Conservation (phyloP, 306 rosid species). For the Castanea mollissima region DNA sequence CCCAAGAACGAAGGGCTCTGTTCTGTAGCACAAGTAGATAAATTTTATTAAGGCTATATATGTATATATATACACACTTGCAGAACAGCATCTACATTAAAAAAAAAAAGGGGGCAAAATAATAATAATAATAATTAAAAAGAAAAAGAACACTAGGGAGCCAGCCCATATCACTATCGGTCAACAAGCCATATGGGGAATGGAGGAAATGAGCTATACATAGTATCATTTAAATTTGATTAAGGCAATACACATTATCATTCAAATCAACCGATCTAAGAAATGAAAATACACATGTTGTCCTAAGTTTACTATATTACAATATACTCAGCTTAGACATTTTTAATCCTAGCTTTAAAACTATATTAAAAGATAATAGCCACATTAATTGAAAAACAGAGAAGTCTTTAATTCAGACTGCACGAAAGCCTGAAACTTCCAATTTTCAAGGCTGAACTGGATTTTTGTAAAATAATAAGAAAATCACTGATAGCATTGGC, state of each 20-base stretch:
- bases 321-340: background rate
- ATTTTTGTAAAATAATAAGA: background rate
- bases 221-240: background rate
- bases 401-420: background rate
- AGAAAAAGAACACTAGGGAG: too few relatives aligned
- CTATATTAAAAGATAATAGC: background rate
- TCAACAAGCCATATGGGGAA: too few relatives aligned
- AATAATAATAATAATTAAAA: too few relatives aligned
- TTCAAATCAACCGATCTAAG: background rate
- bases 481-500: background rate
- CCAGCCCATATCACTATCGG: too few relatives aligned
- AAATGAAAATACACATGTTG: conserved; percentile 13
- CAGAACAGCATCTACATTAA: too few relatives aligned
- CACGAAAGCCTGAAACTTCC: background rate
- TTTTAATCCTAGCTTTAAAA: background rate
- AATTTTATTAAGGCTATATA: conserved; percentile 20
- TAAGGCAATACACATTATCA: conserved; percentile 11
- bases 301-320: background rate
- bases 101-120: too few relatives aligned
- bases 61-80: background rate
- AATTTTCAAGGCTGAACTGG: background rate
- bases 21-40: conserved; percentile 48
- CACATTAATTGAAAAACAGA: background rate
- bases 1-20: conserved; percentile 40
- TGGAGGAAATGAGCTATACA: too few relatives aligned